Conservation (phyloP, 768 basidiomycete genomes). For the Lactifluus rugatus region DNA sequence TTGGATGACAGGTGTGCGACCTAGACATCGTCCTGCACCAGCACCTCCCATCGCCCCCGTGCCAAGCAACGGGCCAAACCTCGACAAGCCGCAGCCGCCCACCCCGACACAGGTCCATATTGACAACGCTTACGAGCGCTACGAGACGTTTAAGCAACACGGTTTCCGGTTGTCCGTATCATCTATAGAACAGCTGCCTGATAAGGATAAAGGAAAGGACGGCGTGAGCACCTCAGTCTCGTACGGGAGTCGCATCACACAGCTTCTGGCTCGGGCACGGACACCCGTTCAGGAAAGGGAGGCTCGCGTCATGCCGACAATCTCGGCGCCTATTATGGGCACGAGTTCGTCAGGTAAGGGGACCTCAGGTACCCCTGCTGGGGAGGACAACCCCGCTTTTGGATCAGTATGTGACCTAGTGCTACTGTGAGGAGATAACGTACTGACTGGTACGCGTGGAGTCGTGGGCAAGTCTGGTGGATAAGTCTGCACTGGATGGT, state of each 20-base stretch:
- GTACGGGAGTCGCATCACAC: conserved; percentile 26
- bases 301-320: conserved; percentile 36
- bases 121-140: conserved; percentile 85
- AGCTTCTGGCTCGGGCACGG: conserved; percentile 53
- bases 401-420: conserved; percentile 41
- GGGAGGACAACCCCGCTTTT: conserved; percentile 52
- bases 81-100: not conserved
- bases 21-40: conserved; percentile 42
- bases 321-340: conserved; percentile 57
- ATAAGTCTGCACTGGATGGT: conserved; percentile 71
- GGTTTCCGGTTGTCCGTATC: conserved; percentile 51
- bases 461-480: conserved; percentile 92
- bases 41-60: conserved; percentile 31
- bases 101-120: conserved; percentile 27
- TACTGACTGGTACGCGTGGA: conserved; percentile 24
- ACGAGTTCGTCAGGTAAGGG: conserved; percentile 34
- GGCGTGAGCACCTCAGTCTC: not conserved
- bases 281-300: conserved; percentile 44
- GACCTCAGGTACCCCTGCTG: conserved; percentile 24
- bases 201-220: conserved; percentile 28
- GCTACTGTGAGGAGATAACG: not conserved
- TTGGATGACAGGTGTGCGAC: conserved; percentile 24
- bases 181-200: conserved; percentile 38
- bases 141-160: conserved; percentile 68
- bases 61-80: conserved; percentile 24